A percentile compares a stretch with the other conserved stretches of the same genome.
phyloP scores from a whole-genome alignment of 2,329 filamentous ascomycete genomes.

The Calonectria fujianensis region DNA sequence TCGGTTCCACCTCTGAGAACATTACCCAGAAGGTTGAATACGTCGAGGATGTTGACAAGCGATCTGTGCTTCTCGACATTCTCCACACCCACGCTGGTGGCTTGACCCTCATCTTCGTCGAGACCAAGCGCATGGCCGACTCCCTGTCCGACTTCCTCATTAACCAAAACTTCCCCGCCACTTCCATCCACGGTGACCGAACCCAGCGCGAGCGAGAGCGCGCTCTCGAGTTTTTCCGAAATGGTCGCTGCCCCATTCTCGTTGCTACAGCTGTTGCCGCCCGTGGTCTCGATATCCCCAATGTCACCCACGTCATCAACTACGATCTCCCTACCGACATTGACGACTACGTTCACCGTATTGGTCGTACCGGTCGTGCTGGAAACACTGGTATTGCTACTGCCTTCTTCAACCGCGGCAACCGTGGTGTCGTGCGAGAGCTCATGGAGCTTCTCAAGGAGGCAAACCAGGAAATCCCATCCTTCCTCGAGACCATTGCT shows the following conservation, averaged over 20 bases:
- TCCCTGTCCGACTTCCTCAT: constrained; percentile 98
- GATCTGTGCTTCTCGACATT: constrained; percentile 96
- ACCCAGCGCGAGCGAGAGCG: constrained; percentile 99
- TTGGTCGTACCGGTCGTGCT: constrained; percentile 99
- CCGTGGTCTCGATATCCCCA: constrained; percentile 92
- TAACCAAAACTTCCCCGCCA: constrained; percentile 98
- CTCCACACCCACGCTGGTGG: constrained; percentile 94
- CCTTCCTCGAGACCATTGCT: constrained; percentile 97
- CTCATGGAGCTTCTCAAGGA: constrained; percentile 98
- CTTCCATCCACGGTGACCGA: constrained; percentile 98
- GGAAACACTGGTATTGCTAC: constrained; percentile 99
- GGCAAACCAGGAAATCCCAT: constrained; percentile 96
- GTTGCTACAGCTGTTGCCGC: constrained; percentile 98
- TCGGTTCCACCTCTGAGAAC: constrained; percentile 99
- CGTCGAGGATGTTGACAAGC: constrained; percentile 97
- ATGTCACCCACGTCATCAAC: constrained; percentile 98
- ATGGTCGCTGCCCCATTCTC: constrained; percentile 94
- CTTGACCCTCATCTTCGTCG: constrained; percentile 97
- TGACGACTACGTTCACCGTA: constrained; percentile 99
- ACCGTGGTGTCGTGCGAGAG: constrained; percentile 97
- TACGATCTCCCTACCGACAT: constrained; percentile 99
- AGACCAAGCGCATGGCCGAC: constrained; percentile 99
- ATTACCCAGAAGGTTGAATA: constrained; percentile 99
- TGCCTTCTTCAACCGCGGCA: constrained; percentile 99
- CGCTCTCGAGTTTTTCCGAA: constrained; percentile 97